Conservation (phyloP, 768 basidiomycete species). For the Hebeloma cylindrosporum region DNA sequence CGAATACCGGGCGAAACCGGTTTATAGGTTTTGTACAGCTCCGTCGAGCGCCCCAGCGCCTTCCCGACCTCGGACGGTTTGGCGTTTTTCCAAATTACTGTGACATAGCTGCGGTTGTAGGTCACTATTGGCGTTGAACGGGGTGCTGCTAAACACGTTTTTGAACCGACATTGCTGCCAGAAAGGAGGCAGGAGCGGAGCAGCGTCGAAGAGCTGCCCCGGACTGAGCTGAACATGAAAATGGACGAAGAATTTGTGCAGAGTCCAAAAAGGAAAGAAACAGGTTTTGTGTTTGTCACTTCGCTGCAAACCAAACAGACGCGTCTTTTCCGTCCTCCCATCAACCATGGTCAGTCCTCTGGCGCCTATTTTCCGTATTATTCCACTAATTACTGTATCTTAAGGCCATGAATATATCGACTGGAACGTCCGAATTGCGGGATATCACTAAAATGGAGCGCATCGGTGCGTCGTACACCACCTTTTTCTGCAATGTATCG, state of each 20-base stretch:
- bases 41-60: slow-evolving; percentile 51
- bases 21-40: slow-evolving; percentile 85
- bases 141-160: slow-evolving; percentile 19
- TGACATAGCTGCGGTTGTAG: slow-evolving; percentile 35
- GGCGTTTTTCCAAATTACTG: slow-evolving; percentile 37
- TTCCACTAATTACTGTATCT: neutral
- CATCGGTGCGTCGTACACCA: slow-evolving; percentile 54
- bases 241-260: slow-evolving; percentile 17
- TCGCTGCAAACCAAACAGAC: slow-evolving; percentile 17
- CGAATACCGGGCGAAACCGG: slow-evolving; percentile 85
- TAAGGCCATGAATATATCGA: slow-evolving; percentile 70
- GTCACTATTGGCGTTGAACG: slow-evolving; percentile 12
- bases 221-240: slow-evolving; percentile 44
- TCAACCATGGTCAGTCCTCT: slow-evolving; percentile 24
- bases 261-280: slow-evolving; percentile 24
- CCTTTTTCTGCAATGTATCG: slow-evolving; percentile 1
- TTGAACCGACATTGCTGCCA: slow-evolving; percentile 9
- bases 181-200: slow-evolving; percentile 36
- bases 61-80: slow-evolving; percentile 35
- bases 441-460: slow-evolving; percentile 94
- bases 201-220: slow-evolving; percentile 39
- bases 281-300: slow-evolving; percentile 23
- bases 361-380: neutral
- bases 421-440: slow-evolving; percentile 75
- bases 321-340: slow-evolving; percentile 11